These are phyloP conservation scores for Acanthamoeba lenticulata DNA, from an alignment of 208 protist species.

Conservation along the genomic window DNA sequence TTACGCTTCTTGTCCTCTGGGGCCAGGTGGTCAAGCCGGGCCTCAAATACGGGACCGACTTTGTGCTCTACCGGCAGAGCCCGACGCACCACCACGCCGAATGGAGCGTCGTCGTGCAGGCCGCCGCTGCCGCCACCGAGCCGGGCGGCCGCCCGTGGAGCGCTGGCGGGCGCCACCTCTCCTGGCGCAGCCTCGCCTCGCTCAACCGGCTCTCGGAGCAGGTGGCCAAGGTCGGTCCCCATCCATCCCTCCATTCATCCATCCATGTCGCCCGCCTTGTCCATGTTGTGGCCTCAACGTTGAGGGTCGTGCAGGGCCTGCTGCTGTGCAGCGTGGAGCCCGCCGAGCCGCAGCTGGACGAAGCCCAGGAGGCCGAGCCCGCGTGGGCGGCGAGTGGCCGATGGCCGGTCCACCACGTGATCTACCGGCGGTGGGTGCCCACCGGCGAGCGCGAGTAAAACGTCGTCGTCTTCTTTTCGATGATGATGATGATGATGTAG, in stretches of 20 bases:
- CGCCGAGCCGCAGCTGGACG: background rate
- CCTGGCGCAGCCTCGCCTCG: background rate
- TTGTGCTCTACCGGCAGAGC: conserved; percentile 1
- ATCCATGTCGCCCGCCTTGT: background rate
- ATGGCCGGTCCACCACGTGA: background rate
- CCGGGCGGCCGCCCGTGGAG: background rate
- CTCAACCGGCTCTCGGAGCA: conserved; percentile 33
- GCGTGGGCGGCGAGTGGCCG: background rate
- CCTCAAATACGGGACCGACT: conserved; percentile 47
- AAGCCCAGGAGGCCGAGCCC: background rate
- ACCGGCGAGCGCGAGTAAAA: background rate
- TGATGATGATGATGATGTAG: too few relatives aligned
- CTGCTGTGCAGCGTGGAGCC: background rate
- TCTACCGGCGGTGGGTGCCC: conserved; percentile 25
- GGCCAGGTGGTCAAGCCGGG: background rate
- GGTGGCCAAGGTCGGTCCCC: background rate
- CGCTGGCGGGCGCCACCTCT: conserved; percentile 9
- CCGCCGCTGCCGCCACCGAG: background rate
- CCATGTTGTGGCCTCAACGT: background rate
- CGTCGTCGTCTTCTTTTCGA: too few relatives aligned
- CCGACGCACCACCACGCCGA: conserved; percentile 6
- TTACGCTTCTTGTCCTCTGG: background rate
- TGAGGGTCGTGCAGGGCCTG: background rate
- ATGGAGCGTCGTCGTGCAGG: conserved; percentile 47
- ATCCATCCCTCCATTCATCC: background rate